Base-by-base conservation (phyloP, 2,329 filamentous ascomycete genomes). In the Ceratocystis lukuohia region DNA sequence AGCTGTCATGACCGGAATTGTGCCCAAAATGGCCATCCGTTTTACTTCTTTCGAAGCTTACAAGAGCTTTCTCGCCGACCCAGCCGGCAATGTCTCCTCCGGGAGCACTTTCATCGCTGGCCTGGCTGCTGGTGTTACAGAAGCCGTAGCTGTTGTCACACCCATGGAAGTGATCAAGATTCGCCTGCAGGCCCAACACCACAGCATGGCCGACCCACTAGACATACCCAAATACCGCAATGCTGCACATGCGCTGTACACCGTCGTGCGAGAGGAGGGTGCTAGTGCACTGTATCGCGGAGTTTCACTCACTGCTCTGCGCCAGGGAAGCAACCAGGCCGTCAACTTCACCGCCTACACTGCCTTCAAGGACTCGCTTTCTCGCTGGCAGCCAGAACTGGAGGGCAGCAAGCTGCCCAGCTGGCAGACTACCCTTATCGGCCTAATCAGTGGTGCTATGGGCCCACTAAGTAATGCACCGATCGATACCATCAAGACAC, bases 101-200 rank as follows among this genome's bases (percentile, higher is more conserved):
- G 81, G 82, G 70, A 83, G 83, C 28, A 96, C 91, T 56, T 84
- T 84, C 72, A 1, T 80, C 5, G 90, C 94, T 71, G 94, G 94
- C 74, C 86, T 99, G 59, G 84, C 89, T 28, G 94, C 94, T 30
- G 94, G 94, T 77, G 86, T 99, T 20, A 97, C 94, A 22, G 94
- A 99, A 82, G 94, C 94, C 70, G 93, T 99, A 57, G 88, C 89
- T 62, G 90, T 99, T 64, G 94, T 99, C 66, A 96, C 92, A 37
- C 94, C 94, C 5, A 99, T 99, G 94, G 94, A 99, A 80, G 94
- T 99, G 69, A 85, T 99, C 78, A 99, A 99, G 84, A 99, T 99
- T 75, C 89, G 94, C 62, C 84, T 99, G 71, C 94, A 99, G 81
- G 93, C 93, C 3, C 94, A 99, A 79, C 90, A 96, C 79, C 94